These are phyloP conservation scores for Alternaria brassicicola DNA, from an alignment of 2,329 filamentous ascomycete genomes.

Conservation along the genomic window DNA sequence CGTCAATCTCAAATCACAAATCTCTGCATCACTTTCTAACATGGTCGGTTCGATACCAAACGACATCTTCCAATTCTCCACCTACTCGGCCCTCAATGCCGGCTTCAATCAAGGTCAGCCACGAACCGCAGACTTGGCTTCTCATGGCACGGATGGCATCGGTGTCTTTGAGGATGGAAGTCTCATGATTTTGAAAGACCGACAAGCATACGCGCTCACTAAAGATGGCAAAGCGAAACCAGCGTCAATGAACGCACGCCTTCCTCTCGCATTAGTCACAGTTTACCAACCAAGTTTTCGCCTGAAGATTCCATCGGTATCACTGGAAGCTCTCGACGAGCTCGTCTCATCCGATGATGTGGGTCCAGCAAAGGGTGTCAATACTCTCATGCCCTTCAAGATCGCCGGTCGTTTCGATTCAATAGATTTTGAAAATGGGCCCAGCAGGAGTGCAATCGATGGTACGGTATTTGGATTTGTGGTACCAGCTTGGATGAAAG, in stretches of 20 bases:
- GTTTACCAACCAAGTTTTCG: constrained; percentile 47
- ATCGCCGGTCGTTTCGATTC: constrained; percentile 46
- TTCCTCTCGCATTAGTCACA: constrained; percentile 52
- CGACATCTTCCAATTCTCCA: constrained; percentile 55
- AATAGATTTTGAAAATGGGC: constrained; percentile 32
- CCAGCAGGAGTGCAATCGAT: constrained; percentile 37
- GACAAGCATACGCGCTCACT: constrained; percentile 43
- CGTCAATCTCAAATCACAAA: not conserved
- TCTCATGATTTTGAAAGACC: constrained; percentile 47
- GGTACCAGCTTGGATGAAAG: constrained; percentile 50
- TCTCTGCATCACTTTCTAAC: not conserved
- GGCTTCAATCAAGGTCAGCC: constrained; percentile 47
- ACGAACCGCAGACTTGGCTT: constrained; percentile 46
- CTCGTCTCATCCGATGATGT: constrained; percentile 21
- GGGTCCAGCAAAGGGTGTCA: constrained; percentile 37
- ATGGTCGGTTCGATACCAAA: constrained; percentile 52
- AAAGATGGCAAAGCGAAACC: constrained; percentile 37
- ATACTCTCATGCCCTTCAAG: constrained; percentile 51
- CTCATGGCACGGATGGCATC: constrained; percentile 53
- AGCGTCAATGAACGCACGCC: constrained; percentile 42
- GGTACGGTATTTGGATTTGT: constrained; percentile 51
- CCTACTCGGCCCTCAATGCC: constrained; percentile 45
- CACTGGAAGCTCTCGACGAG: constrained; percentile 26
- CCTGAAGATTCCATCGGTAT: constrained; percentile 29
- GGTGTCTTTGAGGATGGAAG: constrained; percentile 51